Percentiles rank a stretch among this genome's conserved stretches.
Conservation (phyloP, 2,329 filamentous ascomycete species). For the Claviceps pazoutovae region DNA sequence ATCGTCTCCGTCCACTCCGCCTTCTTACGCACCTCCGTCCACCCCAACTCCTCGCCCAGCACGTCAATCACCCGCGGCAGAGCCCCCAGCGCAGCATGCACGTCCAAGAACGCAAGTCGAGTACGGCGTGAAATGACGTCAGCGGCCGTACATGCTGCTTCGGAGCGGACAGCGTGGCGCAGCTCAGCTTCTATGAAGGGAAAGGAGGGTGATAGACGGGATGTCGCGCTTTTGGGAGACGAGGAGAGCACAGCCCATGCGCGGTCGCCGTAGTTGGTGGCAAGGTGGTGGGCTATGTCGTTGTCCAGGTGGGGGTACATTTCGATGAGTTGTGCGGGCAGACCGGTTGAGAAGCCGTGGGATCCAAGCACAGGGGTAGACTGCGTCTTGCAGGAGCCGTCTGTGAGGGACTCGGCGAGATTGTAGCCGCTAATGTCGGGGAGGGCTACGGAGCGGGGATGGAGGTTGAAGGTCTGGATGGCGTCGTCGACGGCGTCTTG, state of each 20-base stretch:
- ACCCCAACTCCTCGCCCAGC: slow-evolving; percentile 55
- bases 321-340: slow-evolving; percentile 21
- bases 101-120: slow-evolving; percentile 62
- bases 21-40: slow-evolving; percentile 45
- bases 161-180: slow-evolving; percentile 55
- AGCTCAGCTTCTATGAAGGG: slow-evolving; percentile 65
- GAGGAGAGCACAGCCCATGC: slow-evolving; percentile 55
- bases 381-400: slow-evolving; percentile 63
- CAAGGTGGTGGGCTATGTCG: slow-evolving; percentile 28
- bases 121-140: slow-evolving; percentile 60
- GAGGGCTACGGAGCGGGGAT: slow-evolving; percentile 34
- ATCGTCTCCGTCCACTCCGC: slow-evolving; percentile 39
- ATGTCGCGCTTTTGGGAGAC: too few relatives aligned
- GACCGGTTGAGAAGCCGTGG: slow-evolving; percentile 45
- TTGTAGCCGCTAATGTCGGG: slow-evolving; percentile 56
- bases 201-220: slow-evolving; percentile 48
- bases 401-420: slow-evolving; percentile 31
- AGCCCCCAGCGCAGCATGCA: slow-evolving; percentile 53
- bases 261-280: slow-evolving; percentile 34
- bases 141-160: slow-evolving; percentile 58
- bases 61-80: slow-evolving; percentile 58
- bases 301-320: slow-evolving; percentile 21
- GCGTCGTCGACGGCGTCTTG: slow-evolving; percentile 75
- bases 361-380: slow-evolving; percentile 60
- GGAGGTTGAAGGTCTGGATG: slow-evolving; percentile 49